These are phyloP conservation scores for Didymella keratinophila DNA, from an alignment of 2,329 filamentous ascomycete species.

Conservation along the genomic window DNA sequence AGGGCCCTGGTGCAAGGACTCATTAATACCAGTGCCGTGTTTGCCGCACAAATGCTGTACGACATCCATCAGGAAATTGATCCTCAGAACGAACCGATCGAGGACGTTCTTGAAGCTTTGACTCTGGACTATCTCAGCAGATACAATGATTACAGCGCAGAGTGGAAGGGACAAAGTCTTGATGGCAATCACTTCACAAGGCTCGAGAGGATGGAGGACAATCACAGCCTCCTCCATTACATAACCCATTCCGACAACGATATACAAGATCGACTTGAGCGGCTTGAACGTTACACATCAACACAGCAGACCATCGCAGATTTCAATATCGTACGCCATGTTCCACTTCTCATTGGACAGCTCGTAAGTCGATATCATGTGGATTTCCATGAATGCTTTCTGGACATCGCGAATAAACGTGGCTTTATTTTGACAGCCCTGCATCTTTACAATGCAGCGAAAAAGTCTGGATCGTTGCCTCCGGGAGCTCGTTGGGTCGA, in stretches of 20 bases:
- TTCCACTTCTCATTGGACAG: constrained; percentile 9
- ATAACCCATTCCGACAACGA: not conserved
- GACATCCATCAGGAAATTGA: constrained; percentile 22
- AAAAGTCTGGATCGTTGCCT: not conserved
- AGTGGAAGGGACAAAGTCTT: not conserved
- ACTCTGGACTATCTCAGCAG: not conserved
- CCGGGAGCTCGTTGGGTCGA: constrained; percentile 9
- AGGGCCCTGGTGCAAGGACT: not conserved
- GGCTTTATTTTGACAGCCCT: constrained; percentile 6
- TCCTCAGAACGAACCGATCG: not conserved
- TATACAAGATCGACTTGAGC: not conserved
- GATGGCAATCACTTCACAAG: not conserved
- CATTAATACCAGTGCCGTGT: constrained; percentile 8
- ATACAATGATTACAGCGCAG: not conserved
- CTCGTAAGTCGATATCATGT: not conserved
- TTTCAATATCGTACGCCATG: constrained; percentile 10
- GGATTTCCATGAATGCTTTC: constrained; percentile 1
- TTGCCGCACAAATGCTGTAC: constrained; percentile 23
- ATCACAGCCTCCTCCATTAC: not conserved
- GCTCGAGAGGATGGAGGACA: not conserved
- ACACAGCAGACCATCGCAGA: not conserved
- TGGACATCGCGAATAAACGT: constrained; percentile 5
- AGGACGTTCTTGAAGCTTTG: constrained; percentile 2
- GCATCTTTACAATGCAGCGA: constrained; percentile 21
- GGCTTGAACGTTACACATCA: not conserved